These are phyloP conservation scores for Glycine latifolia DNA, from an alignment of 306 rosid species.

Conservation along the genomic window DNA sequence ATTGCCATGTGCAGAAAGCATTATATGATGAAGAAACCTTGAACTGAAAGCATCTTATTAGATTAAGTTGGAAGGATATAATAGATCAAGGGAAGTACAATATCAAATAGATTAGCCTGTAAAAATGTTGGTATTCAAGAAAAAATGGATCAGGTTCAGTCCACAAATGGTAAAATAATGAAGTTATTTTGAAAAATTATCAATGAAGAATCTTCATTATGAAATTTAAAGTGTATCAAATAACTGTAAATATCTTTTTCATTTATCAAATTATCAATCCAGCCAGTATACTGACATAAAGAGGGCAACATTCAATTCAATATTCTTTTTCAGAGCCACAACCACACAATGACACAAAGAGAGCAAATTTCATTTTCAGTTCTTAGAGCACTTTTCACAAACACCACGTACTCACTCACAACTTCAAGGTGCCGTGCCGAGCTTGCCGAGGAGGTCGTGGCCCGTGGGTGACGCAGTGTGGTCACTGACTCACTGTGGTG, in stretches of 20 bases:
- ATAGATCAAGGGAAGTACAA: background rate
- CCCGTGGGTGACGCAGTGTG: too few species aligned
- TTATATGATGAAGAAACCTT: constrained; percentile 1
- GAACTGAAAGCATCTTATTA: too few species aligned
- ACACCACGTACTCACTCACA: too few species aligned
- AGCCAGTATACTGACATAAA: constrained; percentile 73
- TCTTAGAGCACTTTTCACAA: too few species aligned
- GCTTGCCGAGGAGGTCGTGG: too few species aligned
- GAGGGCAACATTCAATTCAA: too few species aligned
- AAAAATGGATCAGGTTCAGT: background rate
- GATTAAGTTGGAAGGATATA: constrained; percentile 12
- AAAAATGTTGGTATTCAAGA: constrained; percentile 10
- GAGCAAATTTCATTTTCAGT: too few species aligned
- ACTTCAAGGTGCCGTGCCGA: too few species aligned
- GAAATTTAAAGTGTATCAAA: constrained; percentile 37
- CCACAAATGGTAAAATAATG: constrained; percentile 9
- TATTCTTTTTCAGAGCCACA: too few species aligned
- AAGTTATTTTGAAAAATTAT: constrained; percentile 12
- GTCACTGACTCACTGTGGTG: too few species aligned
- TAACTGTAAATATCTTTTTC: constrained; percentile 28
- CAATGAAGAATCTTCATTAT: constrained; percentile 20
- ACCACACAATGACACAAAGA: too few species aligned
- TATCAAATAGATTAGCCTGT: background rate
- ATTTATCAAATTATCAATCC: constrained; percentile 26
- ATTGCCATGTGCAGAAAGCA: too few species aligned